Percentiles rank a stretch among this genome's conserved stretches.
Evolutionary conservation across 2,329 filamentous ascomycete species (phyloP).

Genomic region (Geosmithia morbida): DNA sequence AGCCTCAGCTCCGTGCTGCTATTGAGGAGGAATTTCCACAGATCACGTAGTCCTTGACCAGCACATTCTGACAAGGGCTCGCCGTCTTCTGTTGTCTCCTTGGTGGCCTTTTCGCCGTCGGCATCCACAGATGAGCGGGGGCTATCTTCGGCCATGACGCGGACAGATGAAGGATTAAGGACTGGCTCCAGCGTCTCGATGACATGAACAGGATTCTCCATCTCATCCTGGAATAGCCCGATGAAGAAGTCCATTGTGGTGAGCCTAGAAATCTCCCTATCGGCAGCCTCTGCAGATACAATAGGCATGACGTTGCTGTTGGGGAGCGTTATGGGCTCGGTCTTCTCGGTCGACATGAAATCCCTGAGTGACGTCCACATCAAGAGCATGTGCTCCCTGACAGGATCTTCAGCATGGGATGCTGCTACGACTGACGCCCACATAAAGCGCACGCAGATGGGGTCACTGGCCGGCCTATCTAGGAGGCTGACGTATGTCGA

Average conservation of each 20-base stretch:
- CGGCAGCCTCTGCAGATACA: slow-evolving; percentile 68
- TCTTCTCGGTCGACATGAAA: slow-evolving; percentile 24
- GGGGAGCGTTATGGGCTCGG: slow-evolving; percentile 42
- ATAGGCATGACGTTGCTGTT: slow-evolving; percentile 87
- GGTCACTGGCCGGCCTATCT: slow-evolving; percentile 16
- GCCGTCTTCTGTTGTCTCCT: slow-evolving; percentile 6
- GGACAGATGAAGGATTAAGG: slow-evolving; percentile 55
- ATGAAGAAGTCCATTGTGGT: slow-evolving; percentile 96
- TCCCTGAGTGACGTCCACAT: slow-evolving; percentile 46
- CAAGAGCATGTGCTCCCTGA: slow-evolving; percentile 39
- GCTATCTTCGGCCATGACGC: slow-evolving; percentile 9
- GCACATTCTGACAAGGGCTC: slow-evolving; percentile 35
- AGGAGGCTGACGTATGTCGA: slow-evolving; percentile 26
- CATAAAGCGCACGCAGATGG: slow-evolving; percentile 35
- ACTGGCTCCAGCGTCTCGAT: slow-evolving; percentile 91
- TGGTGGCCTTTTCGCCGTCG: slow-evolving; percentile 3
- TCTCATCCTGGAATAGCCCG: slow-evolving; percentile 72
- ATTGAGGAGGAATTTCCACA: slow-evolving; percentile 71
- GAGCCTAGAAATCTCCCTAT: slow-evolving; percentile 80
- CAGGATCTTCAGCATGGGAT: slow-evolving; percentile 34
- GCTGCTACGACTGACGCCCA: slow-evolving; percentile 42
- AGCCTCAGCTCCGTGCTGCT: slow-evolving; percentile 73
- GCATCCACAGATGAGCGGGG: background rate
- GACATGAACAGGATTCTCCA: slow-evolving; percentile 65
- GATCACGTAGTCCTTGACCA: slow-evolving; percentile 50